phyloP scores from a whole-genome alignment of 768 basidiomycete species.

The Serendipita vermifera region DNA sequence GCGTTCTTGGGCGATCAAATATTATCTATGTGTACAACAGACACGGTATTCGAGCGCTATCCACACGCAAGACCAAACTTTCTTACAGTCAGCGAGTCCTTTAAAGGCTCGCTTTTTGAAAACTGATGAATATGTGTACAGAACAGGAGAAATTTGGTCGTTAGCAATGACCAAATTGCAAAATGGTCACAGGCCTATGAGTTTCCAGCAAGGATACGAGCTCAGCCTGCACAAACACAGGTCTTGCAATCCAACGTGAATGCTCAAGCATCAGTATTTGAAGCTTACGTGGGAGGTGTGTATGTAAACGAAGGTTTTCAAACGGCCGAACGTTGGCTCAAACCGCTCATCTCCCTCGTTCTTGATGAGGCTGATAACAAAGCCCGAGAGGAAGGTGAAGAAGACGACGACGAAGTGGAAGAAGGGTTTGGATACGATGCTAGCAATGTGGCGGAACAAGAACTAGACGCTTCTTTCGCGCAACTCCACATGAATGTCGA shows the following conservation, averaged over 20 bases:
- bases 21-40: neutral
- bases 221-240: neutral
- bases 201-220: neutral
- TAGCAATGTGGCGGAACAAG: no score
- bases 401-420: constrained; percentile 5
- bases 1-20: neutral
- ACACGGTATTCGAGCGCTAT: neutral
- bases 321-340: neutral
- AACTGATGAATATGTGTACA: neutral
- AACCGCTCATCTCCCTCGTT: neutral
- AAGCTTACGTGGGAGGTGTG: neutral
- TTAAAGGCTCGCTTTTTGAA: neutral
- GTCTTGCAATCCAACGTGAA: neutral
- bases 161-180: neutral
- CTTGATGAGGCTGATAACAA: constrained; percentile 3
- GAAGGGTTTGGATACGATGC: no score
- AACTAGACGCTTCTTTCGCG: no score
- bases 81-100: neutral
- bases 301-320: neutral
- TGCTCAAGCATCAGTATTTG: neutral
- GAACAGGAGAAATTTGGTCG: neutral
- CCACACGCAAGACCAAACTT: neutral
- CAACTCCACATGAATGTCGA: no score
- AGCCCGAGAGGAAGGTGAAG: neutral
- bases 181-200: neutral